Base-by-base conservation (phyloP, 2,329 filamentous ascomycete species). In the Aspergillus pseudoviridinutans region DNA sequence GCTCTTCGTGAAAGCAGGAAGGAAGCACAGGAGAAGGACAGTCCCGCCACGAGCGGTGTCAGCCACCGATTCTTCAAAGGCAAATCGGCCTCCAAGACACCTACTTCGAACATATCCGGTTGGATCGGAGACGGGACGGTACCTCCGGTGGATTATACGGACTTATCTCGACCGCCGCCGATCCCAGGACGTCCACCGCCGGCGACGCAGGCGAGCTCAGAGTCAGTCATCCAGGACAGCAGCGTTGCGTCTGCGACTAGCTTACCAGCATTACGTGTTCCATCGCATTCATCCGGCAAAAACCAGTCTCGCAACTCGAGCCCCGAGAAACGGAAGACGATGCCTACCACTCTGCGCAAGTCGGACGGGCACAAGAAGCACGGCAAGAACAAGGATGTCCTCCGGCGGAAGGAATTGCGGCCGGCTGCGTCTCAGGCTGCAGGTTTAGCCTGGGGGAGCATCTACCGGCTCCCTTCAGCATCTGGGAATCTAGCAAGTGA, bases 91-190 rank as follows among this genome's bases (percentile, higher is more conserved):
- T 50, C 58, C n/a, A 66, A 28, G 12, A 38, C 57, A 3, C 49
- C 62, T n/a, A 63, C 71, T 42, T 65, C 62, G 54, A 66, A 63
- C 49, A 68, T 72, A 9, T 71, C 74, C 10, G 86, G 84, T 3
- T 92, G 85, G 80, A 88, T 96, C 66, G 92, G 90, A 44, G 83
- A 87, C 61, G 90, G 91, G 12, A 94, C 90, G 1, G 87, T 96
- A 61, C 91, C 90, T 50, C 88, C 90, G 7, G 84, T 92, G 51
- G 87, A 82, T 58, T 96, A 95, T 70, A 83, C 86, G 4, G 88
- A 95, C 64, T 79, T 96, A n/a, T 88, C 89, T n/a, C 85, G 87
- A 56, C 89, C 89, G 12, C 76, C 86, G 12, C 76, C 82, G 51
- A 80, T 89, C 25, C 83, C 85, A 27, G 79, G 82, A 29, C 66